phyloP scores from a whole-genome alignment of 352 stramenopile genomes.

The Phytophthora idaei region DNA sequence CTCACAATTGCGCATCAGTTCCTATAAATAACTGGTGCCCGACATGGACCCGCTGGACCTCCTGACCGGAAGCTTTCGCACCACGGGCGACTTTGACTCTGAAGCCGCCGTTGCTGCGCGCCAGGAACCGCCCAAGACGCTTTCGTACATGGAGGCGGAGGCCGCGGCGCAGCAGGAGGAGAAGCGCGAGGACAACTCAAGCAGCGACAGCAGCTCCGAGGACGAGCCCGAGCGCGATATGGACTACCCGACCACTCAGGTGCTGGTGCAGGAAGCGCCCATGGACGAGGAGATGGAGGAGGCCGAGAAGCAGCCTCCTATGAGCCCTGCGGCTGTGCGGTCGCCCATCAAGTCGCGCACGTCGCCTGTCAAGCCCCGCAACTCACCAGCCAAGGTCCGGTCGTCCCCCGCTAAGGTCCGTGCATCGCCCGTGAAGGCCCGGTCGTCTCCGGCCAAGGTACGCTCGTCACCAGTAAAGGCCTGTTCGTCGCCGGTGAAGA shows the following conservation, averaged over 20 bases:
- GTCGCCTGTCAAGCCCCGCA: conserved; percentile 13
- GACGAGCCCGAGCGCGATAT: conserved; percentile 36
- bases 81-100: not conserved
- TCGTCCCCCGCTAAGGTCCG: conserved; percentile 14
- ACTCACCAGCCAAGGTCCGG: conserved; percentile 17
- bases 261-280: conserved; percentile 40
- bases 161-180: conserved; percentile 16
- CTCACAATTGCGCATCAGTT: not conserved
- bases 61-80: conserved; percentile 14
- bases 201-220: conserved; percentile 23
- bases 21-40: not conserved
- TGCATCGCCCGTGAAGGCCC: conserved; percentile 17
- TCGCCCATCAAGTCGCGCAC: conserved; percentile 10
- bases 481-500: conserved; percentile 18
- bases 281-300: conserved; percentile 11
- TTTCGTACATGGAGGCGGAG: not conserved
- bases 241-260: conserved; percentile 48
- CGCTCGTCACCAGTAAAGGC: conserved; percentile 10
- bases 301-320: conserved; percentile 4
- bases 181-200: conserved; percentile 30
- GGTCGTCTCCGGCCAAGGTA: conserved; percentile 12
- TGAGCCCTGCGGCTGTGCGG: conserved; percentile 5
- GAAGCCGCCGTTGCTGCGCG: not conserved
- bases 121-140: not conserved
- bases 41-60: conserved; percentile 34